Conservation (phyloP, 192 early-diverging fungal species). For the Geosiphon pyriformis region DNA sequence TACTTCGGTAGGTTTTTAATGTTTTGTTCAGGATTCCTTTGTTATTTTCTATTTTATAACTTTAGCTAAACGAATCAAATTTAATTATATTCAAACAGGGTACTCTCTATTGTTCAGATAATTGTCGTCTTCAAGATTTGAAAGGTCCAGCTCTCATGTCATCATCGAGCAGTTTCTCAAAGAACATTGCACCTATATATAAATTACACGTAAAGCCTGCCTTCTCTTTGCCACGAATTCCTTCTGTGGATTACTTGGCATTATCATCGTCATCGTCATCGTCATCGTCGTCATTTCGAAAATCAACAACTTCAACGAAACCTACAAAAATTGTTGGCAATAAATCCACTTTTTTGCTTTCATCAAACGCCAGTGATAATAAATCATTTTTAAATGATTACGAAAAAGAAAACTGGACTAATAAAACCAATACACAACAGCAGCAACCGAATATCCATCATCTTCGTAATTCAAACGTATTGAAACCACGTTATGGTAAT, state of each 20-base stretch:
- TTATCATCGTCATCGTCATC: background rate
- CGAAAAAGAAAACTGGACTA: too few relatives aligned
- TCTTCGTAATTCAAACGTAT: too few relatives aligned
- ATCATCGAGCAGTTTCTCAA: background rate
- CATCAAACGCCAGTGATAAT: too few relatives aligned
- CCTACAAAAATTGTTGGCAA: too few relatives aligned
- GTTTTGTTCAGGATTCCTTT: background rate
- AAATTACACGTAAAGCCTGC: background rate
- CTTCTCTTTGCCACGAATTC: background rate
- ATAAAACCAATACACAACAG: too few relatives aligned
- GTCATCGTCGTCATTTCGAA: background rate
- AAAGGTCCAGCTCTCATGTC: background rate
- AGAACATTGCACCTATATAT: background rate
- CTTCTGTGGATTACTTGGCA: background rate
- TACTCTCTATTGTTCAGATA: background rate
- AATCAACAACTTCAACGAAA: background rate
- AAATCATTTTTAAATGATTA: too few relatives aligned
- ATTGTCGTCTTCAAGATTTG: background rate
- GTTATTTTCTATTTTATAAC: background rate
- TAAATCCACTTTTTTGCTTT: too few relatives aligned
- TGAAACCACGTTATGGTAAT: too few relatives aligned
- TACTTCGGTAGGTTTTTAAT: background rate
- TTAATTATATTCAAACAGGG: background rate
- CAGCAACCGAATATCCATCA: too few relatives aligned
- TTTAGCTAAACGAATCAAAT: background rate